These are phyloP conservation scores for Colletotrichum chrysophilum DNA, from an alignment of 2,329 filamentous ascomycete species.

Conservation along the genomic window DNA sequence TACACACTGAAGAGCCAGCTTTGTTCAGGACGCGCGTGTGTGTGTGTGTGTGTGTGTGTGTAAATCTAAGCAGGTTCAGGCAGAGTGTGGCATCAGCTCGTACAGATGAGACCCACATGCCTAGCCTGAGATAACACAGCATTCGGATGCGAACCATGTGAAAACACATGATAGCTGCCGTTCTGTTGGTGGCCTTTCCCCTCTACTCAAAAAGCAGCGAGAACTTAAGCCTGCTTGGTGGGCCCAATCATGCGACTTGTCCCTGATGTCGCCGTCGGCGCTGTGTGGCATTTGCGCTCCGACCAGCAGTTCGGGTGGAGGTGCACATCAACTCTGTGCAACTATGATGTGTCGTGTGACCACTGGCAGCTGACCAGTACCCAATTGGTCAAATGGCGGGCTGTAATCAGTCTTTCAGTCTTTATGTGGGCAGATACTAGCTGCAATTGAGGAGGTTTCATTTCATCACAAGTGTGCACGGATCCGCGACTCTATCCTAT, in stretches of 20 bases:
- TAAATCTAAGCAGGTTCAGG: neutral
- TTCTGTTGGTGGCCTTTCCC: neutral
- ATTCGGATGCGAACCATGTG: neutral
- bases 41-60: neutral
- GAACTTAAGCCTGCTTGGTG: neutral
- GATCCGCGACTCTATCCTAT: neutral
- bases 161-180: neutral
- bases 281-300: neutral
- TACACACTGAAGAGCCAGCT: neutral
- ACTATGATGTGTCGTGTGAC: neutral
- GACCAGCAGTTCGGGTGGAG: neutral
- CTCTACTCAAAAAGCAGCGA: neutral
- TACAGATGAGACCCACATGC: neutral
- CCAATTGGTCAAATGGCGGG: neutral
- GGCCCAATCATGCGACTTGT: neutral
- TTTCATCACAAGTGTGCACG: neutral
- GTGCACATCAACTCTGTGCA: neutral
- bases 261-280: neutral
- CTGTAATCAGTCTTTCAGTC: neutral
- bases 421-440: accelerated
- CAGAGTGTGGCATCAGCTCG: neutral
- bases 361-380: neutral
- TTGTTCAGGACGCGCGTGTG: neutral
- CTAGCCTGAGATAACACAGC: neutral
- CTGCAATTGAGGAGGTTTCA: neutral